Base-by-base conservation (phyloP, 129 eudicot species). In the Tagetes erecta region DNA sequence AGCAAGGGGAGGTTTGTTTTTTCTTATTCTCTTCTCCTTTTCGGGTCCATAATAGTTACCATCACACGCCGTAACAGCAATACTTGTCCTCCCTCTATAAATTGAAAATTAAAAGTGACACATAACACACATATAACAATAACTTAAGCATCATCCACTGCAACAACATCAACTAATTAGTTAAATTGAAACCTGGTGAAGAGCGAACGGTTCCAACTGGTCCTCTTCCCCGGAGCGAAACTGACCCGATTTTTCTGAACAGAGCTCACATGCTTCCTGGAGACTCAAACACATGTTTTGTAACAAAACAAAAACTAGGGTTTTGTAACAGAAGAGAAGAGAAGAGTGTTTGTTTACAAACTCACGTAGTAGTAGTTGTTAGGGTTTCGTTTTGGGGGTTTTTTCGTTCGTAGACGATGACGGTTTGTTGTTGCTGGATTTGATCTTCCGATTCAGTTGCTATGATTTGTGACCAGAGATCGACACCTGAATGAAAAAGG, bases 171-270 rank as follows among this genome's bases (percentile, higher is more conserved):
- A 52, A 10, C 5, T 65, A 11, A 60, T 8, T 3, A 78, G 42
- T 69, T 40, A 36, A 67, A 74, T 20, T 0, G 2, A 77, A 51
- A 95, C 97, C 99, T 95, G 83, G 87, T 95, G 46, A 96, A 95
- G 64, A 95, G 97, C 8, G 99, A 87, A 78, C 97, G 97, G 49
- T 91, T 91, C 95, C 97, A 89, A 76, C 99, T 91, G 75, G 85
- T 68, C 62, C 97, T 82, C 80, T 84, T 91, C 10, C 74, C 84
- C 0, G 92, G 87, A n/a, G 64, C 88, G 62, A 88, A 76, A 81
- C 97, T 91, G 79, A 83, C 80, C 9, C 96, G 87, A 75, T 76
- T 85, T 36, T 76, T 75, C 73, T 75, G 83, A 55, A 63, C 74
- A 27, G 64, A 51, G 70, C 40, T 82, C 70, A 78, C 80, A 66